These are phyloP conservation scores for Yamadazyma sp. DNA, from an alignment of 1,139 yeast species.

Conservation along the genomic window DNA sequence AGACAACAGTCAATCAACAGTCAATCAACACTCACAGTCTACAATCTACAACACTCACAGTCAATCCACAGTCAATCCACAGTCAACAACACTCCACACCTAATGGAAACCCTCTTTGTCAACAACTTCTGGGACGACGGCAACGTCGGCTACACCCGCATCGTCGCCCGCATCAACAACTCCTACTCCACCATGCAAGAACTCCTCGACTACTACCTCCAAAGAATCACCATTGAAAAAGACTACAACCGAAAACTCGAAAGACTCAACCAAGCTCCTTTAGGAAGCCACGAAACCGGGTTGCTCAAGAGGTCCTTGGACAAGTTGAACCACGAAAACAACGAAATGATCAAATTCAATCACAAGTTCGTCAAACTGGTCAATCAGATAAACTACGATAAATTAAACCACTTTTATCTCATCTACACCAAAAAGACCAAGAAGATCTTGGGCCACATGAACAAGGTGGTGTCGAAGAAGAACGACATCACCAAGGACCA, in stretches of 20 bases:
- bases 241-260: slow-evolving; percentile 63
- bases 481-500: slow-evolving; percentile 31
- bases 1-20: no score
- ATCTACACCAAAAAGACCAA: slow-evolving; percentile 31
- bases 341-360: slow-evolving; percentile 33
- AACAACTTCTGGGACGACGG: slow-evolving; percentile 47
- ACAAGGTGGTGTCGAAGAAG: slow-evolving; percentile 29
- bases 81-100: not conserved
- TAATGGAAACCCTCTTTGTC: slow-evolving; percentile 24
- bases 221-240: slow-evolving; percentile 62
- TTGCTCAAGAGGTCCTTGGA: slow-evolving; percentile 61
- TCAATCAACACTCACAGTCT: no score
- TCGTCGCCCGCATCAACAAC: slow-evolving; percentile 34
- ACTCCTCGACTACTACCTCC: slow-evolving; percentile 46
- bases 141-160: slow-evolving; percentile 33
- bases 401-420: slow-evolving; percentile 29
- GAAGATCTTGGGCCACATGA: slow-evolving; percentile 39
- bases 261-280: slow-evolving; percentile 42
- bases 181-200: slow-evolving; percentile 40
- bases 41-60: no score
- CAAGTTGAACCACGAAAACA: slow-evolving; percentile 53
- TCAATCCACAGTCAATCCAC: no score
- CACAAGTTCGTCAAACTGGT: slow-evolving; percentile 34
- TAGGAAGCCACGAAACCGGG: slow-evolving; percentile 64
- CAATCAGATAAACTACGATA: slow-evolving; percentile 33